These are phyloP conservation scores for Neostapfia colusana DNA, from an alignment of 176 grass and related monocot species.

Conservation along the genomic window DNA sequence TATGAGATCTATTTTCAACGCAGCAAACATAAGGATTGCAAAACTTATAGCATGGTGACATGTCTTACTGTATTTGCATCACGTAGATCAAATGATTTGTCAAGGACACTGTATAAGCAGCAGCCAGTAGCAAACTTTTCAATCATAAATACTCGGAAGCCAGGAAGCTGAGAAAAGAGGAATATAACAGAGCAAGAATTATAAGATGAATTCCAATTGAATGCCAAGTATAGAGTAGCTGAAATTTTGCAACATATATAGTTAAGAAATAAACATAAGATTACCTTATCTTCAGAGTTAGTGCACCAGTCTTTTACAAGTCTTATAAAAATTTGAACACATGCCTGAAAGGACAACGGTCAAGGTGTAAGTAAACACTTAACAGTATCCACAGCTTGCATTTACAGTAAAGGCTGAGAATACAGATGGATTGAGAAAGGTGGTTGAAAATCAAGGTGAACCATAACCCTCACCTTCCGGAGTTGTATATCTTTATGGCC, in stretches of 20 bases:
- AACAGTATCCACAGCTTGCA: neutral
- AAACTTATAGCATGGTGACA: slow-evolving; percentile 13
- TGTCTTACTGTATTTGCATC: slow-evolving; percentile 86
- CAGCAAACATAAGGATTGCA: neutral
- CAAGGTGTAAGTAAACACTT: slow-evolving; percentile 28
- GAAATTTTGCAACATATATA: slow-evolving; percentile 16
- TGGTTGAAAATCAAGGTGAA: slow-evolving; percentile 30
- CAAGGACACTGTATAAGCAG: slow-evolving; percentile 91
- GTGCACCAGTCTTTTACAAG: slow-evolving; percentile 96
- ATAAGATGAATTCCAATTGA: slow-evolving; percentile 26
- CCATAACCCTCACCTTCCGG: slow-evolving; percentile 59
- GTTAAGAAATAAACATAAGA: slow-evolving; percentile 19
- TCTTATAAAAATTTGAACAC: slow-evolving; percentile 90
- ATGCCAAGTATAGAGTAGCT: slow-evolving; percentile 24
- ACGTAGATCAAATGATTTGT: slow-evolving; percentile 87
- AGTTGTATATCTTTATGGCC: slow-evolving; percentile 87
- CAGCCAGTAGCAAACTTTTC: slow-evolving; percentile 80
- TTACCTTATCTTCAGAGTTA: slow-evolving; percentile 80
- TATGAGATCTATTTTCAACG: slow-evolving; percentile 25
- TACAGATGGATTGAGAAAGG: slow-evolving; percentile 31
- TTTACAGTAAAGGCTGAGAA: slow-evolving; percentile 9
- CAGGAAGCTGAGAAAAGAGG: slow-evolving; percentile 68
- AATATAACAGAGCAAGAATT: slow-evolving; percentile 24
- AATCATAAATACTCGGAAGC: slow-evolving; percentile 86
- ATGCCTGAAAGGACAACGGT: slow-evolving; percentile 61